These are phyloP conservation scores for Aspergillus ellipticus DNA, from an alignment of 495 filamentous ascomycete genomes.

Conservation along the genomic window DNA sequence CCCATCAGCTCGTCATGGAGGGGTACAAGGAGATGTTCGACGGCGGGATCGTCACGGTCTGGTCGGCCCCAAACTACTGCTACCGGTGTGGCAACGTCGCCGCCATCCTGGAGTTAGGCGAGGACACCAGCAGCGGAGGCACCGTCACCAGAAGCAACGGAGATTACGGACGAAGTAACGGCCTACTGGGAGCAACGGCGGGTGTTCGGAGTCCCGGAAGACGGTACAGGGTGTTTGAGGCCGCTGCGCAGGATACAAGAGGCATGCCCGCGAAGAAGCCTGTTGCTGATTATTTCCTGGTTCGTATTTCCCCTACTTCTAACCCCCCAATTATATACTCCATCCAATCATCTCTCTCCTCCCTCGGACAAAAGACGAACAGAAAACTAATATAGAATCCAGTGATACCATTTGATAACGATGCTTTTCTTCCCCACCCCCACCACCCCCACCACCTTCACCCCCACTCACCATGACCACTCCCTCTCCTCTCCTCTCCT, in stretches of 20 bases:
- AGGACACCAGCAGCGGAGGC: constrained; percentile 75
- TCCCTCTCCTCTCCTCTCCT: background rate
- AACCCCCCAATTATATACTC: background rate
- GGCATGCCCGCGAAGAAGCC: constrained; percentile 99
- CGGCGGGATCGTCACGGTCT: constrained; percentile 88
- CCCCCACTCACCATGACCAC: background rate
- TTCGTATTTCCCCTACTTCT: constrained; percentile 20
- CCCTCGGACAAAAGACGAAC: background rate
- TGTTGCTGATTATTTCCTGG: constrained; percentile 94
- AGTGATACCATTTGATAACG: constrained; percentile 21
- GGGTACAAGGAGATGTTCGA: constrained; percentile 99
- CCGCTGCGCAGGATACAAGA: constrained; percentile 90
- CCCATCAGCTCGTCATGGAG: constrained; percentile 98
- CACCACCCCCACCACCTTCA: background rate
- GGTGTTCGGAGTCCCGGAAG: constrained; percentile 70
- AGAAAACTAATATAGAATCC: background rate
- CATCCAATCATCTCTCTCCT: background rate
- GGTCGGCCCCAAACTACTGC: constrained; percentile 97
- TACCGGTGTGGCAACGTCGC: constrained; percentile 98
- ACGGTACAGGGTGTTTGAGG: constrained; percentile 93
- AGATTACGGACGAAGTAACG: constrained; percentile 61
- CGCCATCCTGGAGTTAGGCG: constrained; percentile 86
- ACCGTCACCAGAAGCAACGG: constrained; percentile 76
- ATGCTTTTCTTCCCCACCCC: background rate
- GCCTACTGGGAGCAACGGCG: constrained; percentile 29